phyloP scores from a whole-genome alignment of 345 rosid genomes.

The Ceriops decandra region DNA sequence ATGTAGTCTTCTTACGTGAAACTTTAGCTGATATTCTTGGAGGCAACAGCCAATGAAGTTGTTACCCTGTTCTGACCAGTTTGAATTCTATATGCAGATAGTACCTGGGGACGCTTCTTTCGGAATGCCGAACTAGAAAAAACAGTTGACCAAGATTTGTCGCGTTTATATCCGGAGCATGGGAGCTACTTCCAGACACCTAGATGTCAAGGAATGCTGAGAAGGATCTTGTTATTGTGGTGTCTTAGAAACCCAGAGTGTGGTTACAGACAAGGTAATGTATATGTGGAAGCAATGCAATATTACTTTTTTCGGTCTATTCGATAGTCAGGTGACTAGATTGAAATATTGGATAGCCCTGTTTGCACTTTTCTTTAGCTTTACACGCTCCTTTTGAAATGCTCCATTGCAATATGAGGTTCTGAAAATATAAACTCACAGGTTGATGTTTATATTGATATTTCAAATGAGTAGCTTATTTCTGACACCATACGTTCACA shows the following conservation, averaged over 20 bases:
- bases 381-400: too few relatives aligned
- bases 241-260: constrained; percentile 84
- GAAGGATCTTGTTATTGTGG: constrained; percentile 84
- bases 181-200: constrained; percentile 92
- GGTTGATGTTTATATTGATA: too few relatives aligned
- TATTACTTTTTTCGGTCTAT: not conserved
- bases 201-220: constrained; percentile 93
- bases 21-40: too few relatives aligned
- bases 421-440: too few relatives aligned
- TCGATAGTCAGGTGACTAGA: too few relatives aligned
- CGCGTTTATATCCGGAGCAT: constrained; percentile 91
- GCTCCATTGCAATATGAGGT: too few relatives aligned
- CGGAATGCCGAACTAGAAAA: constrained; percentile 92
- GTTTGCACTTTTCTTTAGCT: too few relatives aligned
- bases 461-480: too few relatives aligned
- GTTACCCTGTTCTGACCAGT: not conserved
- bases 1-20: too few relatives aligned
- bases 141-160: constrained; percentile 88
- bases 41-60: too few relatives aligned
- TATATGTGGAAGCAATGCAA: not conserved
- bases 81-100: constrained; percentile 44
- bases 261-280: constrained; percentile 83
- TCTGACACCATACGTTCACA: too few relatives aligned
- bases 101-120: constrained; percentile 94
- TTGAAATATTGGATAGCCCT: too few relatives aligned